Conservation (phyloP, 345 rosid genomes). For the Leavenworthia alabamica region DNA sequence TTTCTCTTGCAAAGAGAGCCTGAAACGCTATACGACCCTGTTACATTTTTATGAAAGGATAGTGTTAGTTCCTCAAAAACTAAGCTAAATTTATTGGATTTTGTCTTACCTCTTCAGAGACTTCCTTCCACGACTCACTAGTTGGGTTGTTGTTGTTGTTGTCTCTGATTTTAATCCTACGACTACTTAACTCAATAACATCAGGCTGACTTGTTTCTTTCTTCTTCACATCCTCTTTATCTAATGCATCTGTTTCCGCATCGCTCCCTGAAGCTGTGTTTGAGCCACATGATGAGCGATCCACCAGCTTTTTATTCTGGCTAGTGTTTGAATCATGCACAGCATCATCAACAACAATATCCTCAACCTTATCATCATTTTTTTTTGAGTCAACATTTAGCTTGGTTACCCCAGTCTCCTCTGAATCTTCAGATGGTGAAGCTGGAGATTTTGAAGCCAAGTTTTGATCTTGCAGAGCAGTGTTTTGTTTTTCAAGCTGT, state of each 20-base stretch:
- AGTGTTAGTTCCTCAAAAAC: not conserved
- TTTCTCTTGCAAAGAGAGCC: slow-evolving; percentile 79
- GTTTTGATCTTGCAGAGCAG: slow-evolving; percentile 51
- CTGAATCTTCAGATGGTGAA: slow-evolving; percentile 46
- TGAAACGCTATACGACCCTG: slow-evolving; percentile 90
- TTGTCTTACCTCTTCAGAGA: slow-evolving; percentile 70
- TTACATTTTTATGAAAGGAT: not conserved
- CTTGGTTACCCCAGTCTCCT: slow-evolving; percentile 50
- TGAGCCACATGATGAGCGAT: slow-evolving; percentile 93
- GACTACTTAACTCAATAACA: slow-evolving; percentile 41
- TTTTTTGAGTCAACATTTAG: slow-evolving; percentile 31
- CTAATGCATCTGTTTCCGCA: slow-evolving; percentile 67
- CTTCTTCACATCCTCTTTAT: slow-evolving; percentile 48
- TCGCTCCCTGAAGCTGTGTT: slow-evolving; percentile 87
- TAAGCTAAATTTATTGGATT: not conserved
- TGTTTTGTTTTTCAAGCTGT: slow-evolving; percentile 38
- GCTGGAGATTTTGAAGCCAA: slow-evolving; percentile 46
- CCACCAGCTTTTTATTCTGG: slow-evolving; percentile 55
- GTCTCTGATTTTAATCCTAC: slow-evolving; percentile 47
- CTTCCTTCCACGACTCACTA: slow-evolving; percentile 82
- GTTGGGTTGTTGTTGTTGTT: slow-evolving; percentile 37
- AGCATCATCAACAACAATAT: slow-evolving; percentile 33
- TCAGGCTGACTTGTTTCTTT: slow-evolving; percentile 42
- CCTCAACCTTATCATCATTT: slow-evolving; percentile 42
- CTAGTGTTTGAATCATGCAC: slow-evolving; percentile 43